Evolutionary conservation across 129 eudicot genomes (phyloP).

Genomic region (Mikania micrantha): DNA sequence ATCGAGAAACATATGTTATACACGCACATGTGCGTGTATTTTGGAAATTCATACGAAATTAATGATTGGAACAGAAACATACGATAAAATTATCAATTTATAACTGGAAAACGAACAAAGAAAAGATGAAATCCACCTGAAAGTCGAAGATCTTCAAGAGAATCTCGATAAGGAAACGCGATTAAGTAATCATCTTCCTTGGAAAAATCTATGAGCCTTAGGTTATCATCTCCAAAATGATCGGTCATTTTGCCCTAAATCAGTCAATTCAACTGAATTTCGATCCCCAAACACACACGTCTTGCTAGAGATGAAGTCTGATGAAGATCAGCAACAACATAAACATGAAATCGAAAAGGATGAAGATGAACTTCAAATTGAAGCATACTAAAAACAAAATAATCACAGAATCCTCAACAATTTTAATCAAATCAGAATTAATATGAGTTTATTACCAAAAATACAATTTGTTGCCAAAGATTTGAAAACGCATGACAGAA

Average conservation of each 20-base stretch:
- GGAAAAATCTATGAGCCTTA: constrained; percentile 47
- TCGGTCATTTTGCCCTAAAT: not conserved
- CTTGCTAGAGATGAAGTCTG: not conserved
- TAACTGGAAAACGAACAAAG: not conserved
- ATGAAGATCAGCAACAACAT: constrained; percentile 7
- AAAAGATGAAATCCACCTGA: constrained; percentile 32
- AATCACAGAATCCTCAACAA: constrained; percentile 10
- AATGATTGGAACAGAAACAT: not conserved
- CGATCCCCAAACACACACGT: not conserved
- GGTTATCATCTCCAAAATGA: constrained; percentile 32
- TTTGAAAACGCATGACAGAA: not conserved
- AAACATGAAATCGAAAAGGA: not conserved
- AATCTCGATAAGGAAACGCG: constrained; percentile 35
- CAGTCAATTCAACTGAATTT: not conserved
- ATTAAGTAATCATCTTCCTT: constrained; percentile 22
- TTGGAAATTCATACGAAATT: not conserved
- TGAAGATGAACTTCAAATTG: constrained; percentile 1
- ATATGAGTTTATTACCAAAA: constrained; percentile 11
- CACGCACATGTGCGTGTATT: not conserved
- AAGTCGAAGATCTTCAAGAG: constrained; percentile 50
- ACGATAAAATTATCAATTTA: too few relatives aligned
- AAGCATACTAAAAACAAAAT: not conserved
- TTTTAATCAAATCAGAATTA: constrained; percentile 1
- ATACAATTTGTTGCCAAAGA: constrained; percentile 5
- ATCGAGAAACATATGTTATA: too few relatives aligned